Evolutionary conservation across 768 basidiomycete genomes (phyloP).

Genomic region (Hygrophorus pudorinus): DNA sequence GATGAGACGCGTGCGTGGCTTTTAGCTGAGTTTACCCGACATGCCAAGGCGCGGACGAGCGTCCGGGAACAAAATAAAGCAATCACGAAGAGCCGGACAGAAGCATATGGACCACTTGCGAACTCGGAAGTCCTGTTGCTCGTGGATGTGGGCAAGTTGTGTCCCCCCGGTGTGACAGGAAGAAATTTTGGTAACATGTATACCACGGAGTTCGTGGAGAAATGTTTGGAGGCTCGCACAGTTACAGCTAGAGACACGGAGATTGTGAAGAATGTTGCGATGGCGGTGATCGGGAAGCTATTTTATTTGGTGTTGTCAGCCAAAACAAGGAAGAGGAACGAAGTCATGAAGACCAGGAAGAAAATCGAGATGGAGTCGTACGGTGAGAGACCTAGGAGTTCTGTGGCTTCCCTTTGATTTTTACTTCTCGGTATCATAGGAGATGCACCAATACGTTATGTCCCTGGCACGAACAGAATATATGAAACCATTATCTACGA

Average conservation of each 20-base stretch:
- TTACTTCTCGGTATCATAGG: background rate
- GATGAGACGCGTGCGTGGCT: conserved; percentile 20
- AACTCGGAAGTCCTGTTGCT: conserved; percentile 9
- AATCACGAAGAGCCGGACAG: too few species aligned
- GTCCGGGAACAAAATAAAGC: too few species aligned
- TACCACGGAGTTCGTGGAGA: conserved; percentile 21
- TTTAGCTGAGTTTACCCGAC: too few species aligned
- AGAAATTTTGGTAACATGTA: conserved; percentile 19
- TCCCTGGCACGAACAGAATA: background rate
- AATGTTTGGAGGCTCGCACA: conserved; percentile 14
- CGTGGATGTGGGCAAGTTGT: conserved; percentile 19
- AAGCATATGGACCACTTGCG: background rate
- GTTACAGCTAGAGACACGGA: conserved; percentile 6
- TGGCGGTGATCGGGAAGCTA: conserved; percentile 16
- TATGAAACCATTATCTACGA: background rate
- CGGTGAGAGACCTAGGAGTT: conserved; percentile 12
- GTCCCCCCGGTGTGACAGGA: conserved; percentile 21
- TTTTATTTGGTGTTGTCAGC: conserved; percentile 22
- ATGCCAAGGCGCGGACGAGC: background rate
- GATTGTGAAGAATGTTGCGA: conserved; percentile 2
- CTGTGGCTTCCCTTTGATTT: too few species aligned
- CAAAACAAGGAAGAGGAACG: conserved; percentile 17
- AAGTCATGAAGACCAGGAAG: conserved; percentile 23
- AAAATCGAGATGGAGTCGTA: conserved; percentile 13
- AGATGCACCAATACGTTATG: background rate